Evolutionary conservation across 768 basidiomycete genomes (phyloP).

Genomic region (Butyriboletus loyo): DNA sequence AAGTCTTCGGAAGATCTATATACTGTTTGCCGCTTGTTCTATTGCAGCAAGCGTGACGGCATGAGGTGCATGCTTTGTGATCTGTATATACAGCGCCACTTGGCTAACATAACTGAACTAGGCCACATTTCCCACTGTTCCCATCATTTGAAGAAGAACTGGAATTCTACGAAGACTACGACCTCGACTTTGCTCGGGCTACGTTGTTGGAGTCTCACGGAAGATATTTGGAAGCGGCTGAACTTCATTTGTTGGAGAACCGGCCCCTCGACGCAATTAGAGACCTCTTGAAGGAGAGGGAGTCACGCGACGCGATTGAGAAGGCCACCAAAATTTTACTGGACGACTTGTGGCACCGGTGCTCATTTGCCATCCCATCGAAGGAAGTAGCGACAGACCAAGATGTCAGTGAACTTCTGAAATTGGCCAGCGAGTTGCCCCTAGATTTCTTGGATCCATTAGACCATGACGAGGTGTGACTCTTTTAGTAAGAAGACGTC

Average conservation of each 20-base stretch:
- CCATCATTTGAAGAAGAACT: conserved; percentile 47
- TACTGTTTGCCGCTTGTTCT: conserved; percentile 45
- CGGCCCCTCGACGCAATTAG: conserved; percentile 45
- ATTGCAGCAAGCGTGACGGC: conserved; percentile 32
- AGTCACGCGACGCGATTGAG: conserved; percentile 24
- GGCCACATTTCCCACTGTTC: conserved; percentile 50
- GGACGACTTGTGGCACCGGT: conserved; percentile 43
- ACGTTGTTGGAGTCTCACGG: conserved; percentile 42
- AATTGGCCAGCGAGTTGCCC: conserved; percentile 15
- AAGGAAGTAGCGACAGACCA: background rate
- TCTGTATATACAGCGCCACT: background rate
- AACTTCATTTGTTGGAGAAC: conserved; percentile 48
- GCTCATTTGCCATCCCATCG: conserved; percentile 38
- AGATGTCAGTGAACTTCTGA: conserved; percentile 21
- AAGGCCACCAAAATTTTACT: conserved; percentile 40
- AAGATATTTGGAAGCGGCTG: conserved; percentile 48
- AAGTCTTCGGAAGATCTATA: conserved; percentile 37
- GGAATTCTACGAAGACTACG: conserved; percentile 54
- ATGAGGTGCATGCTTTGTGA: conserved; percentile 14
- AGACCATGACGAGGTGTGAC: conserved; percentile 7
- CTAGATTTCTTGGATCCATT: conserved; percentile 2
- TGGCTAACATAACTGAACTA: conserved; percentile 22
- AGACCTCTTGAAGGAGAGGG: conserved; percentile 38
- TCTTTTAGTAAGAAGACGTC: background rate
- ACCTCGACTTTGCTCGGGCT: conserved; percentile 48